Evolutionary conservation across 371 early-diverging fungal species (phyloP), one percentile per base, ranked within the genome.

Genomic region (Quaeritorhiza haematococci): DNA sequence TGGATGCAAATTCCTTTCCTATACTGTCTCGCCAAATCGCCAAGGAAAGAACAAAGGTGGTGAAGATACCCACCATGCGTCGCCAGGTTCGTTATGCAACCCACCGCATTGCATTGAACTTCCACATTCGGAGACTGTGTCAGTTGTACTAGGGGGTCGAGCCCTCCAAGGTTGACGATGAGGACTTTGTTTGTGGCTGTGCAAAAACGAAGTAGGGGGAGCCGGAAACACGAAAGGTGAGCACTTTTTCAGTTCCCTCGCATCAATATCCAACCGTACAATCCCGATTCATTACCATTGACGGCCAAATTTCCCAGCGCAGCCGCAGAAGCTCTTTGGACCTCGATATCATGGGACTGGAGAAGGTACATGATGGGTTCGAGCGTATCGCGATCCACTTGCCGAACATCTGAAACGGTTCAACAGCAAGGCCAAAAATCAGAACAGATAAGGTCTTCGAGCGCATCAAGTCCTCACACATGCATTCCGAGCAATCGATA

Each of bases 71-170:
- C 79, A 86, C 88, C 87, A 70, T 85, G 84, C 8, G 93, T 92
- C 3, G 93, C 93, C 53, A 94, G 79, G 61, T 94, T 94, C 0
- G 95, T 94, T 56, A 94, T 91, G 76, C 94, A 93, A 3, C 95
- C 95, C 24, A 93, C 94, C n/a, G 94, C 92, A 70, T 94, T 94
- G 64, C 92, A 91, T 67, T 93, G 92, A 6, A 93, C 92, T 63
- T 93, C 94, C 24, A 88, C 85, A 63, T 90, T 90, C 5, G 85
- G 84, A 19, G 88, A 86, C 33, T 85, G 78, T 91, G 92, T 91
- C 67, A 91, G 89, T 53, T 86, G 82, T 57, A 93, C 86, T n/a
- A 94, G 81, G 35, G 88, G 92, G 54, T 90, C 91, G 28, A 94
- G 72, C 2, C 89, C 93, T 33, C 92, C 91, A 55, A 91, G 77